Evolutionary conservation across 805 yeast genomes (phyloP).

Genomic region (Candida insectorum): DNA sequence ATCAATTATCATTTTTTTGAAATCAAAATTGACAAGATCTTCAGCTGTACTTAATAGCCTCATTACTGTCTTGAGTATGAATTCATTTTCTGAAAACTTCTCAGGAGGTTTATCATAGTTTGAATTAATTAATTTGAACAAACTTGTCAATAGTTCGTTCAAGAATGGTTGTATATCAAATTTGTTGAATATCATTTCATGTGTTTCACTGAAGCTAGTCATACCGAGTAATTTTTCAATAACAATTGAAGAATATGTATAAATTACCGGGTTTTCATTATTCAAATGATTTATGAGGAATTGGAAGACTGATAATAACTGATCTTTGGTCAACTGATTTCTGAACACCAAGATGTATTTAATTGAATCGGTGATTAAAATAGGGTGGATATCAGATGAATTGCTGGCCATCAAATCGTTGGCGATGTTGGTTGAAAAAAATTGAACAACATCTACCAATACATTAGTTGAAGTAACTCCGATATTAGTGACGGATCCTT

Average conservation of each 20-base stretch:
- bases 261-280: constrained; percentile 68
- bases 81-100: constrained; percentile 92
- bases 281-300: constrained; percentile 65
- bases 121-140: constrained; percentile 58
- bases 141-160: constrained; percentile 57
- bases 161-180: constrained; percentile 63
- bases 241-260: constrained; percentile 91
- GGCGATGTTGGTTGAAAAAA: constrained; percentile 78
- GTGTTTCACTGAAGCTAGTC: constrained; percentile 53
- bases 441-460: constrained; percentile 79
- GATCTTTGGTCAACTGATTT: constrained; percentile 87
- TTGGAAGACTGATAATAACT: constrained; percentile 76
- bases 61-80: constrained; percentile 84
- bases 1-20: constrained; percentile 47
- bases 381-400: constrained; percentile 55
- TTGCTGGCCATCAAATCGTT: constrained; percentile 58
- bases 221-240: constrained; percentile 83
- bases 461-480: constrained; percentile 88
- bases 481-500: constrained; percentile 79
- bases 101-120: constrained; percentile 59
- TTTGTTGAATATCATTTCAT: constrained; percentile 63
- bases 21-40: constrained; percentile 48
- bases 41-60: constrained; percentile 73
- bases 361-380: constrained; percentile 87
- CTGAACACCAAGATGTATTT: constrained; percentile 86